A percentile compares a stretch with the other conserved stretches of the same genome.
phyloP scores from a whole-genome alignment of 208 protist species.

The Leptomonas seymouri region DNA sequence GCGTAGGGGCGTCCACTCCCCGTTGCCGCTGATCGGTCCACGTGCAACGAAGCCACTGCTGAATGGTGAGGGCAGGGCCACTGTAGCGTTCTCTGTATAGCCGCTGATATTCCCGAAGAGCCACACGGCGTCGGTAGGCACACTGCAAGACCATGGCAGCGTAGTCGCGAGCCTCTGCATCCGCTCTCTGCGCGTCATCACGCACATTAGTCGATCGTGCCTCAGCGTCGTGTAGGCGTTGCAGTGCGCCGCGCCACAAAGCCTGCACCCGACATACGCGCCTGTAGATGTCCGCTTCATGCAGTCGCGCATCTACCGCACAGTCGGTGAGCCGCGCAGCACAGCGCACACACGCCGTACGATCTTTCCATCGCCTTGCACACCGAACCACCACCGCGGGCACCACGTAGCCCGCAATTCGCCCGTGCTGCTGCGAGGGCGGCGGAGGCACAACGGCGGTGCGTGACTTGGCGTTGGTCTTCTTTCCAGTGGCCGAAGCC shows the following conservation, averaged over 20 bases:
- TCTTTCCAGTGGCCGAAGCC: background rate
- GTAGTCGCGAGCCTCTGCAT: constrained; percentile 50
- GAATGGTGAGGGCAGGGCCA: constrained; percentile 35
- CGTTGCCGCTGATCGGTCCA: constrained; percentile 36
- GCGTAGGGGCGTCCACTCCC: constrained; percentile 51
- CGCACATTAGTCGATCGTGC: background rate
- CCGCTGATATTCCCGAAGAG: constrained; percentile 17
- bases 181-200: background rate
- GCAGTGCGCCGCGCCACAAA: constrained; percentile 34
- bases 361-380: constrained; percentile 46
- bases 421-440: constrained; percentile 16
- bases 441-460: background rate
- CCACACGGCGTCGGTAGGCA: constrained; percentile 36
- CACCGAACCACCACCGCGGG: constrained; percentile 42
- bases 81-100: constrained; percentile 27
- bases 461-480: background rate
- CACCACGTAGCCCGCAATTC: constrained; percentile 14
- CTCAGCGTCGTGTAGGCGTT: background rate
- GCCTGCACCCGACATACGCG: constrained; percentile 39
- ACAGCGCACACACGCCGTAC: constrained; percentile 52
- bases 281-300: constrained; percentile 29
- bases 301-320: constrained; percentile 13
- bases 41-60: constrained; percentile 55
- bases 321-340: constrained; percentile 18
- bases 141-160: constrained; percentile 71